Conservation (phyloP, 2,329 filamentous ascomycete genomes). For the Aspergillus japonicus region DNA sequence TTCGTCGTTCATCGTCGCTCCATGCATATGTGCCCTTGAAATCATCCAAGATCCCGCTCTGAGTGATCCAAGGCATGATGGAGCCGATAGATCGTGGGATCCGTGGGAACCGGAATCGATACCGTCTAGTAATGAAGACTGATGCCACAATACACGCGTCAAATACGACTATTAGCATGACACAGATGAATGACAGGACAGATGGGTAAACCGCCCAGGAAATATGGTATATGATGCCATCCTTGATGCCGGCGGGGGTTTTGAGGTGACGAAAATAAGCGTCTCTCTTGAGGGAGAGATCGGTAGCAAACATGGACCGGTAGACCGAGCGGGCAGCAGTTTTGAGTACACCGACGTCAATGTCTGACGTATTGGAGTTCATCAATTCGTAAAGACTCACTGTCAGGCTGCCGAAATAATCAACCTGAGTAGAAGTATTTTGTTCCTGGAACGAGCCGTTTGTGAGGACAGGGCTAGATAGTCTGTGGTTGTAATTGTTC, state of each 20-base stretch:
- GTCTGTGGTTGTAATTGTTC: constrained; percentile 12
- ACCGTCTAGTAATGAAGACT: constrained; percentile 19
- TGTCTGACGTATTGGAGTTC: neutral
- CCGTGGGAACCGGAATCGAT: constrained; percentile 15
- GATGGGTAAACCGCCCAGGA: constrained; percentile 18
- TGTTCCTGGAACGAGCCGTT: constrained; percentile 2
- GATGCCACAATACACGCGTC: constrained; percentile 18
- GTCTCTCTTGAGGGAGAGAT: constrained; percentile 18
- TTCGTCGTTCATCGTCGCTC: constrained; percentile 11
- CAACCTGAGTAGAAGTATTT: neutral
- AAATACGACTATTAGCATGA: constrained; percentile 19
- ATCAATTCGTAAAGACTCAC: constrained; percentile 12
- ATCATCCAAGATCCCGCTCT: constrained; percentile 18
- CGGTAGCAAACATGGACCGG: constrained; percentile 17
- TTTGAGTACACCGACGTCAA: constrained; percentile 7
- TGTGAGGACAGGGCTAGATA: constrained; percentile 1
- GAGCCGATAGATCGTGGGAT: constrained; percentile 22
- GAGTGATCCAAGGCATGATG: constrained; percentile 17
- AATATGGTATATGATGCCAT: constrained; percentile 10
- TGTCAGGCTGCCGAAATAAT: constrained; percentile 16
- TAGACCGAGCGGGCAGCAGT: constrained; percentile 14
- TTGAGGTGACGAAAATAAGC: constrained; percentile 11
- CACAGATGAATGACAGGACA: constrained; percentile 16
- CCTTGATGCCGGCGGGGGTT: neutral
- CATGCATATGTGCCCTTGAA: constrained; percentile 11